Base-by-base conservation (phyloP, 768 basidiomycete species). In the Pisolithus orientalis region DNA sequence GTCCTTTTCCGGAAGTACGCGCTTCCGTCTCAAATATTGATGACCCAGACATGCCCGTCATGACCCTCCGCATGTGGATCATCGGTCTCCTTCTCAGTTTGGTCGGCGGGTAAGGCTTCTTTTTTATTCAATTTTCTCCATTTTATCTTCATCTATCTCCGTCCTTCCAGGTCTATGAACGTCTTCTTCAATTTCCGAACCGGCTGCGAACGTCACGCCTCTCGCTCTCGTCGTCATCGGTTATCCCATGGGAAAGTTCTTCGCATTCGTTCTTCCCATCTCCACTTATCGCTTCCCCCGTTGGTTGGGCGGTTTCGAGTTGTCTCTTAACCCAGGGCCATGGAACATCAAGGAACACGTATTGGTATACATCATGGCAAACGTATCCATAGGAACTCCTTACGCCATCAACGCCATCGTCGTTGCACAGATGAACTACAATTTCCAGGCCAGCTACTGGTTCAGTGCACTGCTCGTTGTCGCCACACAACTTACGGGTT, bases 301-400 rank as follows among this genome's bases (percentile, higher is more conserved):
- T 17, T 75, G 69, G 65, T 66, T 81, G 1, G 80, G 77, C 3
- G 73, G 82, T 4, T 45, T 75, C 32, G 82, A 83, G 56, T 84
- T 93, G 65, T 88, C 87, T 0, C 75, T 97, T 42, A 96, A 96
- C 62, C 94, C 94, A 1, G 90, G 93, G 14, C 93, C 93, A n/a
- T 96, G 93, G 90, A 95, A 93, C 65, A 93, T 95, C 75, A 96
- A 95, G 70, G 94, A 96, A 63, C 93, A 95, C 61, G 87, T 88
- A 9, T 73, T 92, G n/a, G 86, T 95, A 34, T 88, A 79, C 65
- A 92, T 96, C 67, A 96, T 96, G 93, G 85, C 91, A 9, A 94
- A 94, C 67, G 86, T 91, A 11, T 80, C 89, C 11, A 77, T 85
- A 13, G 77, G 77, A 1, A 75, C 77, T 3, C 85, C 88, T 0